Evolutionary conservation across 73 alveolate species (phyloP), one percentile per base, ranked within the genome.

Genomic region (Paramecium octaurelia): DNA sequence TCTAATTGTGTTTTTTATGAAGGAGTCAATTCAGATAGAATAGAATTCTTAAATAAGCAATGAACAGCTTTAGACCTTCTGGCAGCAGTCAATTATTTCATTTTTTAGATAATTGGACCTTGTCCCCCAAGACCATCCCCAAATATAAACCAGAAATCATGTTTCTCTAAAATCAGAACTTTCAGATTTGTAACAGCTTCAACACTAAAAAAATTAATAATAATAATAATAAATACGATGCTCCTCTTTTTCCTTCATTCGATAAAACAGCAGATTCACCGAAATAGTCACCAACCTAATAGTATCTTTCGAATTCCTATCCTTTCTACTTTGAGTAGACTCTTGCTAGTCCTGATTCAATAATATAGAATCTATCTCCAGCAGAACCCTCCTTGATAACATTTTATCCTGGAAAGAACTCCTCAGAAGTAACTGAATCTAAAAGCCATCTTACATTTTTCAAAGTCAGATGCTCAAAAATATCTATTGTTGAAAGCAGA

Each of bases 81-180:
- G 16, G 94, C 94, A 35, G 70, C 90, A 4, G 94, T 71, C 8
- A 89, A 54, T 38, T 40, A 31, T 83, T 70, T 89, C 80, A 89
- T 70, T 58, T 89, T 89, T 71, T 83, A 46, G 24, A 89, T 89
- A 1, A 89, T 83, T 5, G 94, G 94, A 12, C 94, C 94, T 50
- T 89, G 38, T 20, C 94, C 94, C 29, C 94, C 94, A 10, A 58
- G 23, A 4, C 94, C 94, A 89, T 89, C 94, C 0, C 94, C 94
- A 89, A 89, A 89, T 14, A 89, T 89, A 44, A 89, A 89, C 88
- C 88, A 70, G n/a, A 89, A 89, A 57, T 89, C 94, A 16, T 89
- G 94, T 23, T 89, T 89, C 48, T 89, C 94, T 48, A 89, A 44
- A 29, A 83, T 89, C 8, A 89, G 91, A 8, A 89, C 68, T 38